Evolutionary conservation across 2,329 filamentous ascomycete species (phyloP).

Genomic region (Cladophialophora bantiana): DNA sequence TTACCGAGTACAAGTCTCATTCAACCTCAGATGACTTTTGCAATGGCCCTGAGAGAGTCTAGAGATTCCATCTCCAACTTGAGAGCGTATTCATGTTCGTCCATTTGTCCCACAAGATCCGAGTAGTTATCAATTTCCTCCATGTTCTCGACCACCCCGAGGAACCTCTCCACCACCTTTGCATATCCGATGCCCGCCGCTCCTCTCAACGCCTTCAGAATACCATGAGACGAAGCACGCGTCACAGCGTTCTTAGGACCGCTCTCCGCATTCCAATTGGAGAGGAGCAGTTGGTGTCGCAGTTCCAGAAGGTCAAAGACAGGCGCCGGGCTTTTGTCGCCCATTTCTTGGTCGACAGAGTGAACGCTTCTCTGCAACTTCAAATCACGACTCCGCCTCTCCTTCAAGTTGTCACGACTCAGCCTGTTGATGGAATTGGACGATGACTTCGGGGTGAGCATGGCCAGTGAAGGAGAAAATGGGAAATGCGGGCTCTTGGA

Average conservation of each 20-base stretch:
- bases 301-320: conserved; percentile 10
- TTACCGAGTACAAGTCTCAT: not conserved
- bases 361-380: not conserved
- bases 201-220: not conserved
- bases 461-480: not conserved
- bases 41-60: conserved; percentile 1
- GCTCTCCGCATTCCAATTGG: not conserved
- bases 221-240: not conserved
- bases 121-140: not conserved
- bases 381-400: not conserved
- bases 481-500: not conserved
- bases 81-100: conserved; percentile 3
- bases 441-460: conserved; percentile 11
- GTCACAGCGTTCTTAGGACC: not conserved
- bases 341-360: conserved; percentile 1
- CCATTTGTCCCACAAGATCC: not conserved
- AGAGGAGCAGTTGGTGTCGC: conserved; percentile 11
- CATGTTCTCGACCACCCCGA: not conserved
- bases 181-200: not conserved
- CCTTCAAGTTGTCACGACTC: conserved; percentile 3
- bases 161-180: not conserved
- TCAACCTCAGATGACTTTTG: conserved; percentile 6
- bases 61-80: conserved; percentile 10
- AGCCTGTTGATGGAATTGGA: not conserved
- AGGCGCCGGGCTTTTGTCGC: not conserved